Conservation (phyloP, 805 yeast genomes). For the Yamadazyma phyllophila region DNA sequence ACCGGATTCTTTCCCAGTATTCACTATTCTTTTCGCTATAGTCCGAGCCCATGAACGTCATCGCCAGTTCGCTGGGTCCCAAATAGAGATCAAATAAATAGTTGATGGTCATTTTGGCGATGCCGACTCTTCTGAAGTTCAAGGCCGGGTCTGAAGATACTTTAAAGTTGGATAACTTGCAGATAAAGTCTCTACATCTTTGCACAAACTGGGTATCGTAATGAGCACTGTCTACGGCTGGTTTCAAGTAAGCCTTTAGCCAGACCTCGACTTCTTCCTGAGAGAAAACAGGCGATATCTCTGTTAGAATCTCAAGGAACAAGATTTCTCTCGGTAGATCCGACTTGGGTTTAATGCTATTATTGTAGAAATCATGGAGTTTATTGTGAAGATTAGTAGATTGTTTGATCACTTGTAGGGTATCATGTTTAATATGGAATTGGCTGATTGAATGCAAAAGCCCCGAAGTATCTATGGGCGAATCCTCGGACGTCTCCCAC, state of each 20-base stretch:
- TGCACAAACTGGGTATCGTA: constrained; percentile 37
- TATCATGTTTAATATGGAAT: constrained; percentile 32
- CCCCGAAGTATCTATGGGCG: constrained; percentile 12
- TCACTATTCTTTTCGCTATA: constrained; percentile 22
- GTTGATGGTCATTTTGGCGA: constrained; percentile 22
- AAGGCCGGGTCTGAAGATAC: constrained; percentile 23
- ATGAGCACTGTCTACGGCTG: constrained; percentile 62
- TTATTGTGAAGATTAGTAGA: constrained; percentile 34
- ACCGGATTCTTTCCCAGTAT: constrained; percentile 49
- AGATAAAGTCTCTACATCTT: constrained; percentile 28
- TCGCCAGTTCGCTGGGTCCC: constrained; percentile 14
- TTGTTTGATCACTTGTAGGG: constrained; percentile 26
- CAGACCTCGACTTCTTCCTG: constrained; percentile 41
- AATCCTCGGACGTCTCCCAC: constrained; percentile 14
- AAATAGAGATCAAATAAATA: constrained; percentile 25
- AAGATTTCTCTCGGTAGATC: constrained; percentile 31
- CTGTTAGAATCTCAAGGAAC: constrained; percentile 39
- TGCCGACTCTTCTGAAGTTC: constrained; percentile 17
- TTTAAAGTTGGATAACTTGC: constrained; percentile 15
- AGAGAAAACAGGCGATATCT: constrained; percentile 30
- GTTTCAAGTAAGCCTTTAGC: constrained; percentile 47
- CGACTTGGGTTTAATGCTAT: constrained; percentile 25
- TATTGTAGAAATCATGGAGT: constrained; percentile 32
- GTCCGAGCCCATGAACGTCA: constrained; percentile 2
- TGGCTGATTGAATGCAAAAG: constrained; percentile 16